Conservation (phyloP, 2,329 filamentous ascomycete genomes). For the Colletotrichum sansevieriae region DNA sequence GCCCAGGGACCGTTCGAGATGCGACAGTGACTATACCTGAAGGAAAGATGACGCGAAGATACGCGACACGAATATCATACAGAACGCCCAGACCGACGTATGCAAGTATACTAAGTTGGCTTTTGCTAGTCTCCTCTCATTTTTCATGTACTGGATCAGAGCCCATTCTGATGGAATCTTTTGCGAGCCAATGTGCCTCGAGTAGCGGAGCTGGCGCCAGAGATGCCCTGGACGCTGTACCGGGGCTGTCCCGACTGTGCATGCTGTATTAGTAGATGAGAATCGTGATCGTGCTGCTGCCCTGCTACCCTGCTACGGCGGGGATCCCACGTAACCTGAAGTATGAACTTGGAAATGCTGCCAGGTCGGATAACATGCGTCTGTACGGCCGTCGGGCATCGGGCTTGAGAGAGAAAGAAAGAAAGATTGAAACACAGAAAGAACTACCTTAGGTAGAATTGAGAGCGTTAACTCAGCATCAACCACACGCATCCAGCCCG, state of each 20-base stretch:
- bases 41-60: no score
- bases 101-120: background rate
- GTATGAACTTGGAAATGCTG: background rate
- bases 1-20: no score
- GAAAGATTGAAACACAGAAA: no score
- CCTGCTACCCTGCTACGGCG: no score
- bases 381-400: conserved; percentile 12
- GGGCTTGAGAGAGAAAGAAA: conserved; percentile 12
- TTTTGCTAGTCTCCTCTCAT: no score
- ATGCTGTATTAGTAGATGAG: no score
- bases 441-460: background rate
- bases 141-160: no score
- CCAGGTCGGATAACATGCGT: conserved; percentile 1
- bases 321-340: background rate
- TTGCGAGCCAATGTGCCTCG: background rate
- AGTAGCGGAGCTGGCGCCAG: conserved; percentile 15
- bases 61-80: no score
- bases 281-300: no score
- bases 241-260: no score
- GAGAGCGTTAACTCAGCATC: background rate
- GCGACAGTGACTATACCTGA: no score
- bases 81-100: background rate
- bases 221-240: background rate
- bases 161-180: background rate
- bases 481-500: background rate